Evolutionary conservation across 345 rosid species (phyloP).

Genomic region (Pistacia vera): DNA sequence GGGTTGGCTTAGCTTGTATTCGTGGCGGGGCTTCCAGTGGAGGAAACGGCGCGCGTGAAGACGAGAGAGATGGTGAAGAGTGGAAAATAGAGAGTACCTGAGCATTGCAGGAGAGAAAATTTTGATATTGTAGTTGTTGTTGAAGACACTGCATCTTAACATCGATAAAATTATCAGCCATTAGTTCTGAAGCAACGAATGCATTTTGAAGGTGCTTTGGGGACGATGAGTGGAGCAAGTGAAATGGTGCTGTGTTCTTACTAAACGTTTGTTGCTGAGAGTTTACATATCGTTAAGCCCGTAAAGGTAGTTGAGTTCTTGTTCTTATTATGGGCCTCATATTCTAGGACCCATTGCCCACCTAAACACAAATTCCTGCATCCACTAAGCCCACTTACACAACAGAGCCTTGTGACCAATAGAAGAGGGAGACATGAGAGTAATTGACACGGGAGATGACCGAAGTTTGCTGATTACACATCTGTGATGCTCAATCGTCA

Average conservation of each 20-base stretch:
- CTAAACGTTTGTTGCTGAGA: no score
- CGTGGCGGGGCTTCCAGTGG: slow-evolving; percentile 63
- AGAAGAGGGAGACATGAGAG: neutral
- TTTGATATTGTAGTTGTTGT: neutral
- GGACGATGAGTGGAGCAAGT: neutral
- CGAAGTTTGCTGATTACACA: no score
- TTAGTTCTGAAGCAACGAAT: neutral
- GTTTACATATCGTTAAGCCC: neutral
- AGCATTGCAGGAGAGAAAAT: slow-evolving; percentile 35
- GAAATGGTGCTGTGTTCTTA: no score
- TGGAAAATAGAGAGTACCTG: slow-evolving; percentile 32
- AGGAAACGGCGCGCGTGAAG: slow-evolving; percentile 36
- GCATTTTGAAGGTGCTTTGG: neutral
- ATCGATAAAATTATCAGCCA: neutral
- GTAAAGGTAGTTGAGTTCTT: neutral
- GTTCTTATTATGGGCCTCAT: no score
- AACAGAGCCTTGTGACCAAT: neutral
- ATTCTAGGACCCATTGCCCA: no score
- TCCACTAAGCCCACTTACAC: no score
- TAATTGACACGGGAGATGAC: no score
- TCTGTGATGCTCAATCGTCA: no score
- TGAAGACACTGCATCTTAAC: neutral
- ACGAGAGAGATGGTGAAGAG: slow-evolving; percentile 27
- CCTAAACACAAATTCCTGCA: no score
- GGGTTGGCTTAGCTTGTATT: slow-evolving; percentile 51